These are phyloP conservation scores for Candida gigantensis DNA, from an alignment of 1,139 yeast species.

Conservation along the genomic window DNA sequence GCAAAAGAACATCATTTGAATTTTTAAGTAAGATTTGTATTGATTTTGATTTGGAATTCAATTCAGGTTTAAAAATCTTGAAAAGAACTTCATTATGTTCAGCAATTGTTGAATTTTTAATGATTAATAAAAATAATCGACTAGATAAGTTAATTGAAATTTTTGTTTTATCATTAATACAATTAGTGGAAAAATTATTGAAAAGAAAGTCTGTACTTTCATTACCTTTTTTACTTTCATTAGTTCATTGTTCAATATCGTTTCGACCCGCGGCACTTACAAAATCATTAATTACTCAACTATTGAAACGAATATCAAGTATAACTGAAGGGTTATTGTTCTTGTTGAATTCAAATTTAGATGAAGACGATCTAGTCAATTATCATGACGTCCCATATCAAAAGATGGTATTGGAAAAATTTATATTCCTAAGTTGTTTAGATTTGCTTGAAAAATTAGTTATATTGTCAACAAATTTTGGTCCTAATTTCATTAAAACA, in stretches of 20 bases:
- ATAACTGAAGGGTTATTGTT: conserved; percentile 23
- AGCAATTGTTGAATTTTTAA: conserved; percentile 36
- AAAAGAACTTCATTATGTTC: conserved; percentile 34
- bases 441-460: conserved; percentile 53
- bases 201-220: conserved; percentile 29
- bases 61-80: conserved; percentile 29
- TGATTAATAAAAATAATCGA: conserved; percentile 41
- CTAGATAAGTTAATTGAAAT: conserved; percentile 45
- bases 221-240: conserved; percentile 56
- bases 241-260: conserved; percentile 52
- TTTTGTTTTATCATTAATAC: conserved; percentile 42
- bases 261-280: conserved; percentile 61
- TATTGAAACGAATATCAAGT: conserved; percentile 21
- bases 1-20: conserved; percentile 47
- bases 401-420: conserved; percentile 47
- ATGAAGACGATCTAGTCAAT: conserved; percentile 36
- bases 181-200: conserved; percentile 29
- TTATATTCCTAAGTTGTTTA: conserved; percentile 49
- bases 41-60: conserved; percentile 30
- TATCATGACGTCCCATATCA: conserved; percentile 43
- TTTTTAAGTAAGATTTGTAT: conserved; percentile 51
- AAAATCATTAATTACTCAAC: conserved; percentile 24
- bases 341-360: conserved; percentile 28
- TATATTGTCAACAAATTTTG: conserved; percentile 27
- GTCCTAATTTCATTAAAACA: conserved; percentile 18